Base-by-base conservation (phyloP, 306 rosid genomes). In the Fragaria vesca region DNA sequence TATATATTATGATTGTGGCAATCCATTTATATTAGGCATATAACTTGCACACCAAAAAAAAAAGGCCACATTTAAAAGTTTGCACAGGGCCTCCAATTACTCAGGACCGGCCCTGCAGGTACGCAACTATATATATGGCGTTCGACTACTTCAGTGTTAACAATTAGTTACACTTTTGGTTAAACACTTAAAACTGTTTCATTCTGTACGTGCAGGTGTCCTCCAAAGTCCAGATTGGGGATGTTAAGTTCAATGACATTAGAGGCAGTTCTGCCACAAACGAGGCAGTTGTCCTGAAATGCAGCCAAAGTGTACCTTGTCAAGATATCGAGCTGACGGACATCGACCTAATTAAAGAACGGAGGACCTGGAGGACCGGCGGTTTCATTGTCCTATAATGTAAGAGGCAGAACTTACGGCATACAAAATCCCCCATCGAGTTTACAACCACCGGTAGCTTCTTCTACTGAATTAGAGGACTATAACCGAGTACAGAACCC, bases 251-350 rank as follows among this genome's bases (percentile, higher is more conserved):
- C 13, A 63, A 15, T 43, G 51, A 69, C 66, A 80, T 84, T 26
- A 12, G 60, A 36, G 82, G 87, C 1, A 84, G 42, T 12, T 80
- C 80, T 2, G 69, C 8, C 8, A 47, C 79, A 36, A 45, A 43
- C 20, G 8, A 28, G 12, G 84, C 73, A 13, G 77, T 80, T 5
- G 24, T 17, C 58, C 68, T 84, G 0, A 12, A 32, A 2, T 84
- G 84, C 78, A 84, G 84, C 70, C 16, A 15, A 43, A 61, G 32
- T 16, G 21, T 4, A 10, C 84, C 87, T 1, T 80, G 84, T 24
- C 45, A 73, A 62, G 20, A 77, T 50, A 61, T 80, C 36, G 69
- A 20, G 73, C 24, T 76, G 28, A 17, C 3, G 0, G 66, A 78
- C 69, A 83, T 86, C 2, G 21, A 76, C 48, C 71, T 83, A n/a